Base-by-base conservation (phyloP, 2,329 filamentous ascomycete genomes). In the Neopestalotiopsis rosae region DNA sequence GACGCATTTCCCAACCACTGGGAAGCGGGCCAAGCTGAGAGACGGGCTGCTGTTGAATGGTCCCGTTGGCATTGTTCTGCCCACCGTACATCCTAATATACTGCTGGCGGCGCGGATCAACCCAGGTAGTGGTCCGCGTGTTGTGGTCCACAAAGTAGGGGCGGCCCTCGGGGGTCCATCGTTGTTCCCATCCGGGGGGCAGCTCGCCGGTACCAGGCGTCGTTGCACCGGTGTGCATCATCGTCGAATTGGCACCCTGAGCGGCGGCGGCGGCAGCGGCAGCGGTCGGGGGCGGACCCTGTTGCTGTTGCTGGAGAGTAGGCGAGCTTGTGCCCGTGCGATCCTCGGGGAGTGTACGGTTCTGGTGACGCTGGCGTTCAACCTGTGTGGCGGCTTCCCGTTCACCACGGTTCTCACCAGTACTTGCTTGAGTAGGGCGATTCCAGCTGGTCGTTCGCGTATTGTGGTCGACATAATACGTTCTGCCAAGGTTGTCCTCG, bases 91-190 rank as follows among this genome's bases (percentile, higher is more conserved):
- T 98, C 69, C 96, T 89, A 70, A 99, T 98, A 82, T 98, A 99
- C 81, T 99, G 96, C 82, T 98, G 96, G 71, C 96, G 91, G 74
- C 96, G 91, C 38, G 96, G 96, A 79, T 99, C 96, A 17, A 99
- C 96, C 96, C 96, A 99, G 0, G 96, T 98, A 0, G 96, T 99
- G 1, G 96, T 98, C 72, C 96, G 90, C 10, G 96, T 98, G 79
- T 98, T 99, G 82, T 99, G 96, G 79, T 99, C 96, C 64, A 99
- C 96, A 81, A 98, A 99, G 82, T 99, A 99, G 9, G 95, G 89
- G 65, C 96, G 90, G 34, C 95, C 95, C 85, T 99, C 96, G 0
- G 96, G 95, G 0, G 96, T 99, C 82, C 94, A 95, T 75, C 96
- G 88, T 80, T 98, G 94, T 81, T 99, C 96, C 96, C 96, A 99